A percentile compares a stretch with the other conserved stretches of the same genome.
Evolutionary conservation across 306 rosid genomes (phyloP).

Genomic region (Sindora glabra): DNA sequence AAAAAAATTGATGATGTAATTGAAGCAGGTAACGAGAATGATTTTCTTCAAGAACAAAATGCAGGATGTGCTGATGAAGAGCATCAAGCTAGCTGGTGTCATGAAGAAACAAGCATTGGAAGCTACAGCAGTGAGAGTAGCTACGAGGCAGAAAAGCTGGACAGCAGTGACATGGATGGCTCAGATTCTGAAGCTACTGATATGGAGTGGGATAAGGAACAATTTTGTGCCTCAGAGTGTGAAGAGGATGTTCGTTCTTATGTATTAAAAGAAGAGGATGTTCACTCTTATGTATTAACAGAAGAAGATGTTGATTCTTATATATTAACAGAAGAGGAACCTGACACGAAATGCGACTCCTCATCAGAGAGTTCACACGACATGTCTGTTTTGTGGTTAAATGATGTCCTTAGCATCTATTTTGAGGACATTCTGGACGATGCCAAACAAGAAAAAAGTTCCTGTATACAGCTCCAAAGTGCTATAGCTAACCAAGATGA

Average conservation of each 20-base stretch:
- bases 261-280: no score
- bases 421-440: slow-evolving; percentile 14
- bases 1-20: background rate
- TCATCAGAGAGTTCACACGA: slow-evolving; percentile 29
- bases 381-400: slow-evolving; percentile 27
- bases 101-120: slow-evolving; percentile 34
- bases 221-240: slow-evolving; percentile 11
- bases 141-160: slow-evolving; percentile 20
- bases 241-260: no score
- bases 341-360: slow-evolving; percentile 17
- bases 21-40: slow-evolving; percentile 17
- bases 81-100: slow-evolving; percentile 7
- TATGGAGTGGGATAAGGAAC: slow-evolving; percentile 58
- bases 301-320: slow-evolving; percentile 19
- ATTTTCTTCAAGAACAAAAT: slow-evolving; percentile 8
- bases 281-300: no score
- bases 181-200: slow-evolving; percentile 27
- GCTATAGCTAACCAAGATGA: no score
- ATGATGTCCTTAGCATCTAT: slow-evolving; percentile 18
- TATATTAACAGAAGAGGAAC: slow-evolving; percentile 22
- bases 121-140: slow-evolving; percentile 24
- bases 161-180: slow-evolving; percentile 17
- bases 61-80: slow-evolving; percentile 15
- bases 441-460: slow-evolving; percentile 19
- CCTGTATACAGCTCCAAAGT: background rate